Evolutionary conservation across 192 early-diverging fungal genomes (phyloP), one percentile per base, ranked within the genome.

Genomic region (Chytriomyces confervae): DNA sequence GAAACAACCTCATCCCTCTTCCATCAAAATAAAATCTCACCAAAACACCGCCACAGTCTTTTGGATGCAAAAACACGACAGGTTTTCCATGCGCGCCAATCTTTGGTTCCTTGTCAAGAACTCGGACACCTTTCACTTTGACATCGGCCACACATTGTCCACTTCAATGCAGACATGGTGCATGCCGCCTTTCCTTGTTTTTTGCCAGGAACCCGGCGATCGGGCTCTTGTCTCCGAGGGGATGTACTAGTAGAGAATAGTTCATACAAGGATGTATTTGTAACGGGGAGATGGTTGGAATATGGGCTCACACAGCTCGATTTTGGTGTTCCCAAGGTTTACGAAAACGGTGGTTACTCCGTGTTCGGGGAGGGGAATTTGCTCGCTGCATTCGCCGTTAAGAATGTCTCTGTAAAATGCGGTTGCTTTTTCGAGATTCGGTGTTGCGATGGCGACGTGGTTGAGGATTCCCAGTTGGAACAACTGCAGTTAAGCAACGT

Each of bases 291-390:
- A n/a, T n/a, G n/a, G n/a, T n/a, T 27, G 24, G 24, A 27, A 27
- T 27, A 0, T 71, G 3, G 16, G 50, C 83, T 62, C 80, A 84
- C 83, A 80, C 23, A 95, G 83, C 82, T 95, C 94, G 51, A 94
- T 92, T 84, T 95, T 95, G 57, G 94, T 95, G 83, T 95, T 94
- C 7, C 92, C 94, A 61, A 95, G 84, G 73, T 92, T 87, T 4
- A 95, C 91, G 86, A 95, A 95, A 3, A 95, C 92, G 2, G 94
- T 95, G 81, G 91, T 92, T 10, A 95, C 94, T 23, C 94, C 94
- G 78, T 95, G 94, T 66, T 95, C 92, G 10, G 93, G 93, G 60
- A 91, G 80, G 24, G 91, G 88, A 49, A 90, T 88, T 63, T 87
- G 86, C 46, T 86, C 92, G 77, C 90, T 91, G 78, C 93, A 91